Evolutionary conservation across 768 basidiomycete species (phyloP).

Genomic region (Sarcodon aspratus): DNA sequence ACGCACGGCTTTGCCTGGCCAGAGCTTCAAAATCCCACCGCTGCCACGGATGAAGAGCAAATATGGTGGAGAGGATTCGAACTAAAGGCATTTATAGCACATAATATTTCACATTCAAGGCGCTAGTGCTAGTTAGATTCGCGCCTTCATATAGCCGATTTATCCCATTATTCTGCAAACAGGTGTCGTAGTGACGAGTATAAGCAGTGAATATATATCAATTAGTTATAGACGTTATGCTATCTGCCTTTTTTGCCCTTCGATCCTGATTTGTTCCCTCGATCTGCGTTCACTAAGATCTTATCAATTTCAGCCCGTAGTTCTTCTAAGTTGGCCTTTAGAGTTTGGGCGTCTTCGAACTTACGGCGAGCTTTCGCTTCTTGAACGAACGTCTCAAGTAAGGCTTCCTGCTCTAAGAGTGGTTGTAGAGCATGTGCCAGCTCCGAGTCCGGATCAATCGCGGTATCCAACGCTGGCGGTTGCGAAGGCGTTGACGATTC

Average conservation of each 20-base stretch:
- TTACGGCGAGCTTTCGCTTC: constrained; percentile 87
- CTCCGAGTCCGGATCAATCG: constrained; percentile 53
- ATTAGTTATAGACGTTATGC: neutral
- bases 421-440: constrained; percentile 74
- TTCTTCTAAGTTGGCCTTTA: constrained; percentile 72
- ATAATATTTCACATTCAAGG: too few species aligned
- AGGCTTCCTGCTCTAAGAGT: constrained; percentile 85
- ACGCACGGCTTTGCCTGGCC: too few species aligned
- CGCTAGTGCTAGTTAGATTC: too few species aligned
- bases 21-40: too few species aligned
- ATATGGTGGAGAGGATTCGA: too few species aligned
- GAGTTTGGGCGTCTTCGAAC: constrained; percentile 87
- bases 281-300: constrained; percentile 31
- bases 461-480: constrained; percentile 8
- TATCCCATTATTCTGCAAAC: too few species aligned
- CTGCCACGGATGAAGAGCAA: too few species aligned
- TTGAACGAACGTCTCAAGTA: constrained; percentile 82
- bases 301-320: constrained; percentile 76
- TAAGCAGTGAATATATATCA: neutral
- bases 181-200: too few species aligned
- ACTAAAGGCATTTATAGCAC: too few species aligned
- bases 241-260: neutral
- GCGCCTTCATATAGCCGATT: too few species aligned
- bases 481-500: constrained; percentile 6
- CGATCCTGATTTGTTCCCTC: constrained; percentile 1